Base-by-base conservation (phyloP, 495 filamentous ascomycete species). In the Penicillium angulare region DNA sequence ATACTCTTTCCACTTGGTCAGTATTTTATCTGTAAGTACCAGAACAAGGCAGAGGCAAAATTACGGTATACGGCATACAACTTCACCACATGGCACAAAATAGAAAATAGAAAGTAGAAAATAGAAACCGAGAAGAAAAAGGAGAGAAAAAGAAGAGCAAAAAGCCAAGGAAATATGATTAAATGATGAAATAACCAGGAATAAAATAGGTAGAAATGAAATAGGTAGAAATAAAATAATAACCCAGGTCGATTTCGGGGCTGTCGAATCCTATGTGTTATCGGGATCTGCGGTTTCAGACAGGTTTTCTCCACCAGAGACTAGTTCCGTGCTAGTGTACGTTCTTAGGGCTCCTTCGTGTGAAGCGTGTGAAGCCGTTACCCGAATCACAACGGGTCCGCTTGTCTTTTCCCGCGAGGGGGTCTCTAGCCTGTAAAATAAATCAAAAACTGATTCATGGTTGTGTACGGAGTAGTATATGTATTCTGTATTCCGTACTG, bases 241-340 rank as follows among this genome's bases (percentile, higher is more conserved):
- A 45, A 45, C 20, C 20, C 16, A 21, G 4, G 8, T 31, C 3
- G 13, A 43, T 43, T 56, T 52, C 43, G 48, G 53, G 53, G 47
- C 53, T 50, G 36, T 56, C 53, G 52, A 55, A 47, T 47, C 31
- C 27, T 34, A 16, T 31, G 6, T 27, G 22, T 15, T 43, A 17
- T 29, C 39, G 38, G 15, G 56, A 55, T 59, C 56, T 55, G 56
- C 56, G 33, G 47, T 59, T 43, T 50, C 47, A 56, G 34, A 29
- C 53, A 48, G 55, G 52, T 47, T 43, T 47, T 22, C 22, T 44
- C 26, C 34, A 39, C 26, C 34, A 31, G 43, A 43, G 42, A 24
- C 51, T 33, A 12, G 32, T 35, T 49, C 18, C 10, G 44, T 45
- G 32, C 49, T 60, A 58, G 50, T 22, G 26, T 7, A 4, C 21